phyloP scores from a whole-genome alignment of 495 filamentous ascomycete species.

The Neurospora sp. region DNA sequence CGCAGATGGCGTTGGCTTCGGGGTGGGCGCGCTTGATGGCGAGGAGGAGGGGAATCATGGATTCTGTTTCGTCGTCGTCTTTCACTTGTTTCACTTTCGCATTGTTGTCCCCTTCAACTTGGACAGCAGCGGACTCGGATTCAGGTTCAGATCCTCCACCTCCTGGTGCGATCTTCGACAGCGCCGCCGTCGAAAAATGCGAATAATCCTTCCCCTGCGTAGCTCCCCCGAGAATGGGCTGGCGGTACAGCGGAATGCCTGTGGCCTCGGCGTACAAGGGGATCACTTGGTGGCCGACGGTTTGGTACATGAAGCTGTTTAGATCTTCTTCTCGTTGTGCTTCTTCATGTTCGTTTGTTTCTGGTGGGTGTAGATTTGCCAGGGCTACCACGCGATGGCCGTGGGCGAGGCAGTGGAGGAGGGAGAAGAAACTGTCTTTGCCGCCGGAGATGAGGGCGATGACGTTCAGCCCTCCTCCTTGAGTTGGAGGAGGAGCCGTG shows the following conservation, averaged over 20 bases:
- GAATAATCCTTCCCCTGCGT: slow-evolving; percentile 56
- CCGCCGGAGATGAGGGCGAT: slow-evolving; percentile 91
- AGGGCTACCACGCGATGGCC: slow-evolving; percentile 81
- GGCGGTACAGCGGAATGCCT: slow-evolving; percentile 68
- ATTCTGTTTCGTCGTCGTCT: slow-evolving; percentile 72
- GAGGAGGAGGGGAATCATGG: slow-evolving; percentile 60
- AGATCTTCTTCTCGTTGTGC: slow-evolving; percentile 52
- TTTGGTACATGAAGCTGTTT: slow-evolving; percentile 99
- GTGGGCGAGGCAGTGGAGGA: slow-evolving; percentile 80
- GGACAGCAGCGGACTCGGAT: neutral
- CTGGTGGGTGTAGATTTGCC: slow-evolving; percentile 72
- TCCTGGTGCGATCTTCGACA: neutral
- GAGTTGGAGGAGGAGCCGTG: neutral
- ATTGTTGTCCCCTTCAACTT: neutral
- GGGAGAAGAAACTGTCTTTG: slow-evolving; percentile 91
- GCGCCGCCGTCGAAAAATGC: slow-evolving; percentile 5
- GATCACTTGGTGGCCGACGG: slow-evolving; percentile 78
- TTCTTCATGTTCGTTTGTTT: slow-evolving; percentile 7
- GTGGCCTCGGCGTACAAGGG: slow-evolving; percentile 76
- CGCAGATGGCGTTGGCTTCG: slow-evolving; percentile 70
- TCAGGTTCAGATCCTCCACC: neutral
- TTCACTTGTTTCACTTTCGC: neutral
- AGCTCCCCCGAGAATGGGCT: slow-evolving; percentile 57
- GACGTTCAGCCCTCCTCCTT: slow-evolving; percentile 51
- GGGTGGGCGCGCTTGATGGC: slow-evolving; percentile 57